A percentile compares a stretch with the other conserved stretches of the same genome.
phyloP scores from a whole-genome alignment of 31 red algal species.

The Porphyra umbilicalis region DNA sequence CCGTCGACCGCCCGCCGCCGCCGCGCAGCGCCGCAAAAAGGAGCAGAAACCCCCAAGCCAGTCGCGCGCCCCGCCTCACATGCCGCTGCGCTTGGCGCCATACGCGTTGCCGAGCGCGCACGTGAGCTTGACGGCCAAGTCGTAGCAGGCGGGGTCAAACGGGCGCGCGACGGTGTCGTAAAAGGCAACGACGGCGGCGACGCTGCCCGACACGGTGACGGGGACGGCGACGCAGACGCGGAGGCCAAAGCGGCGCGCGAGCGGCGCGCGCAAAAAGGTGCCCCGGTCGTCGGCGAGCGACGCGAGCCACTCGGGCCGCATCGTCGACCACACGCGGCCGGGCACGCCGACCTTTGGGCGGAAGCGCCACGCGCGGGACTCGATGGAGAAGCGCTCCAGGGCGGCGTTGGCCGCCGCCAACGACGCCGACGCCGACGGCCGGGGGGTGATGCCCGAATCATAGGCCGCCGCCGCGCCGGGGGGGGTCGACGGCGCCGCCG shows the following conservation, averaged over 20 bases:
- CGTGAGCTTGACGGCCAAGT: conserved; percentile 67
- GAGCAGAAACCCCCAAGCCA: too few relatives aligned
- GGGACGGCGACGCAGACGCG: conserved; percentile 75
- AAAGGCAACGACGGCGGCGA: conserved; percentile 75
- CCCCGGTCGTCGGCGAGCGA: conserved; percentile 31
- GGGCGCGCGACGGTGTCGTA: conserved; percentile 64
- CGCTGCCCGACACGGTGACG: conserved; percentile 66
- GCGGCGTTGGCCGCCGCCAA: neutral
- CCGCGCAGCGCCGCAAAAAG: too few relatives aligned
- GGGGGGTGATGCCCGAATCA: neutral
- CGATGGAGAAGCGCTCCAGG: conserved; percentile 36
- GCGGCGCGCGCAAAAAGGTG: conserved; percentile 42
- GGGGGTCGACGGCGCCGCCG: neutral
- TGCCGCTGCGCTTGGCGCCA: conserved; percentile 45
- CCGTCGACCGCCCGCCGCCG: too few relatives aligned
- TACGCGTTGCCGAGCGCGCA: conserved; percentile 67
- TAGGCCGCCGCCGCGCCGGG: neutral
- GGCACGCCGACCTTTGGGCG: conserved; percentile 47
- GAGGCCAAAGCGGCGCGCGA: conserved; percentile 49
- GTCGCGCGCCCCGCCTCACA: neutral
- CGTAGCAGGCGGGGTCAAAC: conserved; percentile 62
- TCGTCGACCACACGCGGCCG: conserved; percentile 71
- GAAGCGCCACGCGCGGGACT: conserved; percentile 35
- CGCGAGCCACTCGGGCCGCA: conserved; percentile 82
- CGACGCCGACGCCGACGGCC: neutral